Evolutionary conservation across 371 early-diverging fungal species (phyloP), one percentile per base, ranked within the genome.

Genomic region (Paraphysoderma sedebokerense): DNA sequence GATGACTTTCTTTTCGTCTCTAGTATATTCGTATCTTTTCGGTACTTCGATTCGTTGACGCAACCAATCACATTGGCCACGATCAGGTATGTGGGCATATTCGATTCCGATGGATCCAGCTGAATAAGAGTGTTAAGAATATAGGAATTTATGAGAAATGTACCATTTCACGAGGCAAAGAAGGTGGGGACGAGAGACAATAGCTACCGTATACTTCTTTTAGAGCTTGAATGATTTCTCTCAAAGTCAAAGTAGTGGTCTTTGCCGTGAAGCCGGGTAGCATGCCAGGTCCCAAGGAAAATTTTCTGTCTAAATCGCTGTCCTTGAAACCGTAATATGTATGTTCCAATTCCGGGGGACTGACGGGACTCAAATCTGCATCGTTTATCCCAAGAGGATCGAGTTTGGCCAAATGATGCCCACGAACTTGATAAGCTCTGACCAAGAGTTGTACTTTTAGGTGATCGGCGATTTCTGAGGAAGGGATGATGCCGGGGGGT

Each of bases 361-460:
- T 68, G 15, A 66, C 54, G 19, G 59, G 46, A 48, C 72, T 63
- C 31, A 68, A 56, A 53, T 79, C 73, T 41, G 81, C 66, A 39
- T 73, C 61, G 38, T 60, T 48, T 58, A 97, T 85, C 30, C 82
- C 90, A 29, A 97, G 69, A 35, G 93, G 93, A 62, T 95, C 98
- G 38, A 95, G 63, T 54, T 78, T 77, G 51, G 93, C 98, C 51
- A 90, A 68, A 48, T 87, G 90, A 57, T 97, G 98, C 27, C 98
- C 98, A 52, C 93, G 85, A 38, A 83, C 88, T 65, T 97, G 92
- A 65, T 87, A 93, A 30, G 97, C 97, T 47, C 97, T 79, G 26
- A 87, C 91, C 49, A 96, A 61, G n/a, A 93, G 77, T 71, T 96
- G 95, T 40, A 96, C 81, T 71, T 96, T 96, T 79, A 95, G 77